Evolutionary conservation across 192 early-diverging fungal genomes (phyloP).

Genomic region (Linnemannia elongata): DNA sequence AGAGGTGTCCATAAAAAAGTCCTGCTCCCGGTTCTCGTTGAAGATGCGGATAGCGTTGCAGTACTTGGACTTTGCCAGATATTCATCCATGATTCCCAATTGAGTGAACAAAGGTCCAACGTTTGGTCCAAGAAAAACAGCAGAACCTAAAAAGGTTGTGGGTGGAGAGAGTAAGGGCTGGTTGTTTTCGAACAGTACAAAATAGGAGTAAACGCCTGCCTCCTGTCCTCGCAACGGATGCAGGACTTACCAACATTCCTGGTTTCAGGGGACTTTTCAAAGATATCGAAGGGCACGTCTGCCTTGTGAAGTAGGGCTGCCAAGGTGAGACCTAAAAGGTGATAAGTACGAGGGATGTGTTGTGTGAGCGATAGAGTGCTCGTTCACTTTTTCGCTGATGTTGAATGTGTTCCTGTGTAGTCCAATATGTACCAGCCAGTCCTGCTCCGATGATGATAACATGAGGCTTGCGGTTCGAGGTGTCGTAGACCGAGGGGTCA

Average conservation of each 20-base stretch:
- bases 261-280: neutral
- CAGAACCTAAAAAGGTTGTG: neutral
- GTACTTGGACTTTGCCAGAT: neutral
- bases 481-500: neutral
- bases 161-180: too few relatives aligned
- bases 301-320: neutral
- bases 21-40: conserved; percentile 13
- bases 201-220: too few relatives aligned
- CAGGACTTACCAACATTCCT: neutral
- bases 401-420: too few relatives aligned
- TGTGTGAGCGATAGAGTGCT: neutral
- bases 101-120: conserved; percentile 14
- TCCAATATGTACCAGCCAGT: neutral
- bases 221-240: too few relatives aligned
- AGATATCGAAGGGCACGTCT: neutral
- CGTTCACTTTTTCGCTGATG: neutral
- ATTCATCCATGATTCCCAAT: conserved; percentile 8
- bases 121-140: conserved; percentile 1
- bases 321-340: neutral
- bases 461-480: neutral
- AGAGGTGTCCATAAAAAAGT: neutral
- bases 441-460: neutral
- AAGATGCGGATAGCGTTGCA: neutral
- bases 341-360: neutral
- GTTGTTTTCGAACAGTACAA: too few relatives aligned